Base-by-base conservation (phyloP, 352 stramenopile genomes). In the Phytophthora europaea region DNA sequence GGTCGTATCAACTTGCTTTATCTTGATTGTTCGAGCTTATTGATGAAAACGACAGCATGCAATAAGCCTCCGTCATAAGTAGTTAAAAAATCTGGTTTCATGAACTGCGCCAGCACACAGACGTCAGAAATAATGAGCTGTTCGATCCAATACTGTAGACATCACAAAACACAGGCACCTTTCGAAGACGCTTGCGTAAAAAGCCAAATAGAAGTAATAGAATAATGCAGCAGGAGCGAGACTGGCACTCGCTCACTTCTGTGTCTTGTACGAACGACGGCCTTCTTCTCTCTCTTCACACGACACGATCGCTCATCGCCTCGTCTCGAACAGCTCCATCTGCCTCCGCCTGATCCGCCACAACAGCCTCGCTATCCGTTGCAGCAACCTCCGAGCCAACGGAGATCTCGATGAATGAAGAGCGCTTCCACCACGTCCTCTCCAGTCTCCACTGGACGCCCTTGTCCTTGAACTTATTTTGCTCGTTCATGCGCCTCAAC, bases 361-460 rank as follows among this genome's bases (percentile, higher is more conserved):
- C 22, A 31, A 20, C 33, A n/a, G 10, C n/a, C 22, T 43, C 33
- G 3, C 10, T 52, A 12, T 18, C 45, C 26, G 47, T 38, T 28
- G 22, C 48, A n/a, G 6, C 23, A 52, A 12, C 28, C 0, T 18
- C 22, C 6, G 13, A 23, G 26, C 65, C 60, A 10, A 67, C 10
- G 3, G 61, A 76, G 47, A 96, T 93, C 69, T 94, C 88, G 53
- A 96, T 76, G 61, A 67, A 91, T 10, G 88, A 95, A 38, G 75
- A 57, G 65, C 78, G 84, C 63, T 76, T 78, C 79, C 91, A 94
- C 90, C 88, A 95, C 43, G 84, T 76, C 33, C 84, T 82, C 69
- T 89, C 74, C 10, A 96, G 78, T 43, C 64, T 57, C 87, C 89
- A 96, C 66, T 90, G 65, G 62, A 96, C 75, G 34, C 88, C 75